A percentile compares a stretch with the other conserved stretches of the same genome.
Conservation (phyloP, 176 grass and related monocot species). For the Echinochloa phyllopogon region DNA sequence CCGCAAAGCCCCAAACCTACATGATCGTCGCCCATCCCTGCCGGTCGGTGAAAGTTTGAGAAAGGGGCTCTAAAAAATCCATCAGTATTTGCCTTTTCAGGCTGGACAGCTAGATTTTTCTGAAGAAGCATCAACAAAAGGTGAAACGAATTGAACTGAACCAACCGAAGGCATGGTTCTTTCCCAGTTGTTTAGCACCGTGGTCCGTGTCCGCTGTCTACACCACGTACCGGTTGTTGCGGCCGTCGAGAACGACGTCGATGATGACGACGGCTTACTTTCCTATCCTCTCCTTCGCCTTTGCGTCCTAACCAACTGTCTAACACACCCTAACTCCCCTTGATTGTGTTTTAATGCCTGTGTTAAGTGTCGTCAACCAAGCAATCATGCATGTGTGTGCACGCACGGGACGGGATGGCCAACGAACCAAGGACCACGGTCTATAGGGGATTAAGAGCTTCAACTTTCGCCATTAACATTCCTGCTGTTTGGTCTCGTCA, state of each 20-base stretch:
- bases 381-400: slow-evolving; percentile 26
- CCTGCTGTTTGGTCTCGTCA: background rate
- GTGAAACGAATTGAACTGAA: background rate
- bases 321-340: background rate
- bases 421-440: background rate
- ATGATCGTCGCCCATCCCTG: background rate
- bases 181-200: background rate
- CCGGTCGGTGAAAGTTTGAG: slow-evolving; percentile 25
- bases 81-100: slow-evolving; percentile 18
- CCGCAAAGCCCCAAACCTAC: background rate
- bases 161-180: background rate
- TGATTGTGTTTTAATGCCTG: background rate
- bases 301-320: slow-evolving; percentile 38
- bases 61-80: background rate
- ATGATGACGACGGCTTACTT: slow-evolving; percentile 35
- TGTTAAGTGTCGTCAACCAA: slow-evolving; percentile 10
- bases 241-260: background rate
- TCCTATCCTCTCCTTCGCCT: background rate
- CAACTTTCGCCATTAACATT: slow-evolving; percentile 7
- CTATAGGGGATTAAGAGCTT: background rate
- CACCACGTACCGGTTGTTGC: slow-evolving; percentile 31
- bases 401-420: slow-evolving; percentile 11
- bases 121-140: slow-evolving; percentile 5
- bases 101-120: slow-evolving; percentile 18
- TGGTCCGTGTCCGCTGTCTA: background rate